Conservation (phyloP, 805 yeast species). For the Blastobotrys parvus region DNA sequence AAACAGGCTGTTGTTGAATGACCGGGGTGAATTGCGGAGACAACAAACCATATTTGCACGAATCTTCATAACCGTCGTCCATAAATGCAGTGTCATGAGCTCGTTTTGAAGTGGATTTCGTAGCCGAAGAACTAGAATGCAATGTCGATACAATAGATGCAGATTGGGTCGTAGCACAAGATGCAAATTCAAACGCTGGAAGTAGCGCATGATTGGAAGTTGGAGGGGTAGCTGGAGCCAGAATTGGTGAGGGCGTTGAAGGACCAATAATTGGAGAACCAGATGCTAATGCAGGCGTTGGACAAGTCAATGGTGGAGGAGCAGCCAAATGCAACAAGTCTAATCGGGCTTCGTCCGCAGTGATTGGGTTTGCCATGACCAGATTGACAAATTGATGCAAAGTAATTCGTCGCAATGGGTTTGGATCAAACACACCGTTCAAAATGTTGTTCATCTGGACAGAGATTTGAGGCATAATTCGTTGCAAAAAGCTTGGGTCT, state of each 20-base stretch:
- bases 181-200: too few relatives aligned
- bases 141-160: too few relatives aligned
- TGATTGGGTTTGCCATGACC: constrained; percentile 9
- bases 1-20: too few relatives aligned
- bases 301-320: not conserved
- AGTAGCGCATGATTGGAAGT: too few relatives aligned
- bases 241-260: not conserved
- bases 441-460: constrained; percentile 39
- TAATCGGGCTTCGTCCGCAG: too few relatives aligned
- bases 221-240: not conserved
- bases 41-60: not conserved
- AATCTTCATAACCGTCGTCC: not conserved
- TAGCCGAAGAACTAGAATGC: too few relatives aligned
- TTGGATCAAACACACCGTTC: constrained; percentile 8
- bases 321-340: too few relatives aligned
- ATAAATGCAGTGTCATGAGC: too few relatives aligned
- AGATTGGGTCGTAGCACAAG: too few relatives aligned
- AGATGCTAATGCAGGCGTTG: not conserved
- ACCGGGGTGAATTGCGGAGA: not conserved
- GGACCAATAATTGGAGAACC: not conserved
- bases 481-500: constrained; percentile 46
- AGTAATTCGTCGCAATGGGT: constrained; percentile 9
- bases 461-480: constrained; percentile 71
- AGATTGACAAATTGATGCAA: constrained; percentile 8
- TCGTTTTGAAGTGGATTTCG: too few relatives aligned